Evolutionary conservation across 306 rosid species (phyloP).

Genomic region (Vigna trinervia): DNA sequence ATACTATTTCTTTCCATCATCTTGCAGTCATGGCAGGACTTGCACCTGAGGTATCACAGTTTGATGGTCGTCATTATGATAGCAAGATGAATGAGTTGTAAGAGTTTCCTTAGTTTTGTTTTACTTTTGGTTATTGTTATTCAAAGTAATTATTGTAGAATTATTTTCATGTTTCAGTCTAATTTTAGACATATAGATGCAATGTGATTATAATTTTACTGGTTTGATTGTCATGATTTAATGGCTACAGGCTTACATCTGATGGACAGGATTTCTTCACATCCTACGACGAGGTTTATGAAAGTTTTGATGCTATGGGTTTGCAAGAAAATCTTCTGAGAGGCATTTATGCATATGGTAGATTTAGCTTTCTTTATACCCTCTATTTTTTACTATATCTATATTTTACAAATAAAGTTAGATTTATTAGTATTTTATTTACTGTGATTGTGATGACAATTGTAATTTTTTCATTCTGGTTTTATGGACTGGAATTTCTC

Average conservation of each 20-base stretch:
- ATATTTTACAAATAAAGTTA: neutral
- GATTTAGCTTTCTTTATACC: neutral
- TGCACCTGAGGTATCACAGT: constrained; percentile 74
- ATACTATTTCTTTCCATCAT: constrained; percentile 35
- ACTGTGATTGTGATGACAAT: neutral
- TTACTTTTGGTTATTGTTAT: neutral
- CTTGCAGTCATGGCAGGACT: constrained; percentile 75
- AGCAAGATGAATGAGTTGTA: constrained; percentile 73
- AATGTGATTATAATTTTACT: constrained; percentile 36
- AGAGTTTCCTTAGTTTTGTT: constrained; percentile 19
- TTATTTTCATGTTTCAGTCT: neutral
- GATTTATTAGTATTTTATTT: neutral
- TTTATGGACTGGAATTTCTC: neutral
- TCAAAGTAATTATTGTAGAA: neutral
- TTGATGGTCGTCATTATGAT: constrained; percentile 73
- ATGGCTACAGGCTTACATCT: constrained; percentile 59
- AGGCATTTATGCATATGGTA: constrained; percentile 87
- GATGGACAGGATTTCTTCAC: constrained; percentile 82
- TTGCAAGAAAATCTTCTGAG: constrained; percentile 85
- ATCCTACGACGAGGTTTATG: constrained; percentile 73
- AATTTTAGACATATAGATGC: neutral
- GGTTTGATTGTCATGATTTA: constrained; percentile 28
- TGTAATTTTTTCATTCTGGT: neutral
- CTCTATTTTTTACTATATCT: neutral
- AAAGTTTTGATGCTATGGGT: constrained; percentile 82